Evolutionary conservation across 2,329 filamentous ascomycete species (phyloP).

Genomic region (Grosmannia serpens): DNA sequence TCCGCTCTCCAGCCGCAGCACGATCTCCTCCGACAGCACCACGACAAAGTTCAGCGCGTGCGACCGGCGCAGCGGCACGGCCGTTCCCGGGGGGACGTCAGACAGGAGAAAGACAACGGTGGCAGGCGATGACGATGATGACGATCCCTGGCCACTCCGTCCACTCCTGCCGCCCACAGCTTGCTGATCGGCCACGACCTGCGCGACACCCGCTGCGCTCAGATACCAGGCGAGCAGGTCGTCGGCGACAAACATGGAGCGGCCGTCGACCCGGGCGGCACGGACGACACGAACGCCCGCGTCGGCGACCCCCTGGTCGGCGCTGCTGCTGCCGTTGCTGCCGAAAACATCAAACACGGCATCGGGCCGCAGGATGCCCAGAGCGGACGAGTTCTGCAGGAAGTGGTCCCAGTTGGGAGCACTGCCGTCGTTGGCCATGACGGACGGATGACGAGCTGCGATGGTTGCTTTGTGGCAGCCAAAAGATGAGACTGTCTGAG

Average conservation of each 20-base stretch:
- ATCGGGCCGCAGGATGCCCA: conserved; percentile 17
- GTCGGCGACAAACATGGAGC: conserved; percentile 21
- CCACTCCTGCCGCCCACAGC: not conserved
- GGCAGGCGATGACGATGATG: not conserved
- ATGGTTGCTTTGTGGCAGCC: too few relatives aligned
- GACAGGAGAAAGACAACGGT: not conserved
- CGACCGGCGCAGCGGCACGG: not conserved
- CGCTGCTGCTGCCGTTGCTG: not conserved
- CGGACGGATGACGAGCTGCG: not conserved
- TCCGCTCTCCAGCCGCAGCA: not conserved
- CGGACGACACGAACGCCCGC: conserved; percentile 9
- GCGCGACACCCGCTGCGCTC: conserved; percentile 18
- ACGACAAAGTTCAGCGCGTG: not conserved
- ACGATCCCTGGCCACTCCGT: not conserved
- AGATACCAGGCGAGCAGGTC: conserved; percentile 14
- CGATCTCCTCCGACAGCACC: not conserved
- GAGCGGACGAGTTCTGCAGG: conserved; percentile 15
- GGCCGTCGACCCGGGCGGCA: conserved; percentile 18
- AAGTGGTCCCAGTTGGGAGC: conserved; percentile 15
- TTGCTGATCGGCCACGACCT: conserved; percentile 20
- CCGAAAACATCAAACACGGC: conserved; percentile 15
- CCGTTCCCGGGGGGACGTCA: not conserved
- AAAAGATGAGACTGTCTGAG: too few relatives aligned
- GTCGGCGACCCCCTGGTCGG: not conserved
- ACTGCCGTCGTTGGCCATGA: not conserved